These are phyloP conservation scores for Escallonia herrerae DNA, from an alignment of 129 eudicot genomes.

Conservation along the genomic window DNA sequence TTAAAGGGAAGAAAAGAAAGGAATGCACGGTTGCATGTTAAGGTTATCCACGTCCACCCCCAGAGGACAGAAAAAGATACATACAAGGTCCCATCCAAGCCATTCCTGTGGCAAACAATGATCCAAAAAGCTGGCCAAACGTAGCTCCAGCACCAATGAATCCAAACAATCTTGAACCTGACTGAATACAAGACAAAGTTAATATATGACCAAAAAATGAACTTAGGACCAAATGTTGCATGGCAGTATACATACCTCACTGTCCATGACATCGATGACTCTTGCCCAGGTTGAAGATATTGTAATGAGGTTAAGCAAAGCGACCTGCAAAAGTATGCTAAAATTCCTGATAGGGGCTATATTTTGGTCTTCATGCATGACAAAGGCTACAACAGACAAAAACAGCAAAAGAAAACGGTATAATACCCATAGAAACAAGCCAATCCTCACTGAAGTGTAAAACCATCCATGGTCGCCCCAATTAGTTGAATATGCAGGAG, in stretches of 20 bases:
- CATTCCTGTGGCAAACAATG: constrained; percentile 81
- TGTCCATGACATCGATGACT: constrained; percentile 92
- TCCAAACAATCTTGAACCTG: constrained; percentile 99
- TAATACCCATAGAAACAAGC: constrained; percentile 86
- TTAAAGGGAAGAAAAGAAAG: background rate
- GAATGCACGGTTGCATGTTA: background rate
- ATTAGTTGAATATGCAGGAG: constrained; percentile 23
- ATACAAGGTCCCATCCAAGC: constrained; percentile 94
- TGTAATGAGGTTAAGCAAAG: constrained; percentile 77
- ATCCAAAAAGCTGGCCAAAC: constrained; percentile 88
- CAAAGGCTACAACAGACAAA: constrained; percentile 5
- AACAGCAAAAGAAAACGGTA: constrained; percentile 9
- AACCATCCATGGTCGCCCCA: constrained; percentile 74
- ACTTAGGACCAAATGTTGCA: background rate
- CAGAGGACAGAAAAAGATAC: constrained; percentile 14
- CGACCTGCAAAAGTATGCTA: constrained; percentile 46
- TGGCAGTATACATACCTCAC: constrained; percentile 58
- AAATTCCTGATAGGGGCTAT: background rate
- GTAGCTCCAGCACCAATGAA: constrained; percentile 98
- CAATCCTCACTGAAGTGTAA: constrained; percentile 69
- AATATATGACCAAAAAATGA: constrained; percentile 5
- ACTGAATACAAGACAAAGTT: constrained; percentile 52
- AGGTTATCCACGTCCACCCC: background rate
- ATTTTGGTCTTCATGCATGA: background rate
- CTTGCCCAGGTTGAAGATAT: constrained; percentile 98